Evolutionary conservation across 2,329 filamentous ascomycete species (phyloP).

Genomic region (Claviceps sp.): DNA sequence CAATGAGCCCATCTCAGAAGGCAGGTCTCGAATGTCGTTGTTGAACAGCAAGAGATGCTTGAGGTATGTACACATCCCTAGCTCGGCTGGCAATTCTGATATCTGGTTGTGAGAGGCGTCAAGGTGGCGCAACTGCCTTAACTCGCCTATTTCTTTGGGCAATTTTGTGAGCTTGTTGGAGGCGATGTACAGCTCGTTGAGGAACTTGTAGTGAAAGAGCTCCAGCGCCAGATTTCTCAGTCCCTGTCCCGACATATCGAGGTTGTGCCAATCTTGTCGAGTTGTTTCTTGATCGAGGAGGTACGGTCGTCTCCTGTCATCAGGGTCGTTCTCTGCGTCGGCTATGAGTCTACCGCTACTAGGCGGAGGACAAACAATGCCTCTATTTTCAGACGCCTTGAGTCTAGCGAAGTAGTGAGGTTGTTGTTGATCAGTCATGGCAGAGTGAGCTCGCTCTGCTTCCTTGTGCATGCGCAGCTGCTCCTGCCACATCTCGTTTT

Average conservation of each 20-base stretch:
- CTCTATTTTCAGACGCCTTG: conserved; percentile 57
- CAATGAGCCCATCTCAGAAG: conserved; percentile 76
- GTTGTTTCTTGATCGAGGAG: conserved; percentile 53
- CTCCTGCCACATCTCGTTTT: conserved; percentile 69
- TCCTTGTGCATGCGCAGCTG: conserved; percentile 73
- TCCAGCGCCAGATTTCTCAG: conserved; percentile 66
- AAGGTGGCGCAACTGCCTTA: conserved; percentile 69
- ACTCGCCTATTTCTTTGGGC: conserved; percentile 67
- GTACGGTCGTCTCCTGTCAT: conserved; percentile 46
- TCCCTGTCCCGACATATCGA: conserved; percentile 94
- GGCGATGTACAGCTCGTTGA: conserved; percentile 84
- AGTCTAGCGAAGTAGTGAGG: conserved; percentile 60
- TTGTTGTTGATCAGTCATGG: conserved; percentile 53
- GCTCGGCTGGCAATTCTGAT: conserved; percentile 67
- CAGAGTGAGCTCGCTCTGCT: conserved; percentile 57
- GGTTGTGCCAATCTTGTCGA: conserved; percentile 77
- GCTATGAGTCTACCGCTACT: conserved; percentile 34
- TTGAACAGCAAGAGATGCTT: conserved; percentile 79
- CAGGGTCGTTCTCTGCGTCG: conserved; percentile 37
- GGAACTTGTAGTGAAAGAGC: conserved; percentile 77
- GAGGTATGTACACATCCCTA: conserved; percentile 93
- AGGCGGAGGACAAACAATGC: conserved; percentile 41
- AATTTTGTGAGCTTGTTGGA: conserved; percentile 78
- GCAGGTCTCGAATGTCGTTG: conserved; percentile 72
- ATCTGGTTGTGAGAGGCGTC: conserved; percentile 86